A percentile compares a stretch with the other conserved stretches of the same genome.
Conservation (phyloP, 108 stramenopile species). For the Skeletonema marinoi region DNA sequence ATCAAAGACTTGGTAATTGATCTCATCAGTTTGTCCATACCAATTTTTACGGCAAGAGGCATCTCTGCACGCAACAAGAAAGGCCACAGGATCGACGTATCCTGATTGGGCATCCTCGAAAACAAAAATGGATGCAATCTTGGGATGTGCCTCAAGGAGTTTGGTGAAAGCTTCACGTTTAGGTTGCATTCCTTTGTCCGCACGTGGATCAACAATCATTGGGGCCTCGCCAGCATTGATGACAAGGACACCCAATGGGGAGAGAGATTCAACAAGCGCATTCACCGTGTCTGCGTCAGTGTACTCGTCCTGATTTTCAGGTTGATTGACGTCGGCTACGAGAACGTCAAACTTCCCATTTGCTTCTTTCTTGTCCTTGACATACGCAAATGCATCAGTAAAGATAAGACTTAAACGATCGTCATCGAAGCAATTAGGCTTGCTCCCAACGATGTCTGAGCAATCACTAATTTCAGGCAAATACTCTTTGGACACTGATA, state of each 20-base stretch:
- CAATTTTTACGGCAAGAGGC: constrained; percentile 64
- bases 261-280: constrained; percentile 56
- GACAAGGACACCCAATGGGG: constrained; percentile 69
- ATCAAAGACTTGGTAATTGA: constrained; percentile 66
- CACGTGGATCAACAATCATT: constrained; percentile 71
- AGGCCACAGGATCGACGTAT: constrained; percentile 64
- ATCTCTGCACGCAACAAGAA: constrained; percentile 79
- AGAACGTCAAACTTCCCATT: constrained; percentile 73
- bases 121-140: constrained; percentile 68
- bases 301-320: constrained; percentile 60
- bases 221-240: constrained; percentile 78
- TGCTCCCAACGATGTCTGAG: constrained; percentile 71
- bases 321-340: constrained; percentile 81
- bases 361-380: constrained; percentile 9
- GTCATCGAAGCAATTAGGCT: constrained; percentile 75
- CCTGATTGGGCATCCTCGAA: constrained; percentile 85
- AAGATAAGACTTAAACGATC: constrained; percentile 57
- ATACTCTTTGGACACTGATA: constrained; percentile 66
- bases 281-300: constrained; percentile 46
- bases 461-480: constrained; percentile 72
- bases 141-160: constrained; percentile 58
- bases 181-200: constrained; percentile 70
- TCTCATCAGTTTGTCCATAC: constrained; percentile 67
- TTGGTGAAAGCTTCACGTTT: constrained; percentile 71
- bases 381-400: constrained; percentile 50